Evolutionary conservation across 305 asterid genomes (phyloP).

Genomic region (Fraxinus xanthoxyloides): DNA sequence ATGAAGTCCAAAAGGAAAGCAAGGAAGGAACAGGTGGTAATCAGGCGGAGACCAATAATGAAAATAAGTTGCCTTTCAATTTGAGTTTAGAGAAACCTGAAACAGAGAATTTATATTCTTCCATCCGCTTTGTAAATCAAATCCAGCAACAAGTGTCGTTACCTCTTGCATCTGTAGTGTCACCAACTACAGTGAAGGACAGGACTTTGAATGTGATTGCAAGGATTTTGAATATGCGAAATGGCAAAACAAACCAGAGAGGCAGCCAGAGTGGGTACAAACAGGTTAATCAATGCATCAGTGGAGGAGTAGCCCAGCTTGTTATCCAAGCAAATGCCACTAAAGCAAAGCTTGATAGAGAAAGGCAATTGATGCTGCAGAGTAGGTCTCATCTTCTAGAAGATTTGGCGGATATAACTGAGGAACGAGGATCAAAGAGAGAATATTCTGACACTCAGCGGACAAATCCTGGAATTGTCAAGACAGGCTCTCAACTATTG

Average conservation of each 20-base stretch:
- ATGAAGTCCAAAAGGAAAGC: conserved; percentile 33
- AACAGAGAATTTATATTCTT: conserved; percentile 15
- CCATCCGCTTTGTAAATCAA: conserved; percentile 21
- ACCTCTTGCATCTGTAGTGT: conserved; percentile 27
- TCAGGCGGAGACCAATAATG: conserved; percentile 35
- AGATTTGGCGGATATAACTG: conserved; percentile 23
- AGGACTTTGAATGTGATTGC: conserved; percentile 59
- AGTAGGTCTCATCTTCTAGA: conserved; percentile 32
- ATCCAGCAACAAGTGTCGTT: conserved; percentile 31
- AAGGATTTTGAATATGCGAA: conserved; percentile 45
- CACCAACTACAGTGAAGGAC: conserved; percentile 34
- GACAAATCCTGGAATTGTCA: conserved; percentile 27
- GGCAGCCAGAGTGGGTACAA: conserved; percentile 27
- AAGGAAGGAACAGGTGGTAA: conserved; percentile 23
- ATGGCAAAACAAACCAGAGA: conserved; percentile 31
- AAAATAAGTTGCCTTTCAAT: conserved; percentile 35
- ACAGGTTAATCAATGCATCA: conserved; percentile 38
- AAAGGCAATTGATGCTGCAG: conserved; percentile 37
- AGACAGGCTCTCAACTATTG: conserved; percentile 40
- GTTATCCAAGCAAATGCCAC: conserved; percentile 35
- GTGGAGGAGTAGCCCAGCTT: conserved; percentile 34
- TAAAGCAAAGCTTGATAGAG: conserved; percentile 25
- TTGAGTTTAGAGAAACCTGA: conserved; percentile 41
- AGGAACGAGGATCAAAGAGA: conserved; percentile 48
- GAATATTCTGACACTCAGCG: conserved; percentile 28